phyloP scores from a whole-genome alignment of 2,329 filamentous ascomycete species.

The Zymoseptoria tritici region DNA sequence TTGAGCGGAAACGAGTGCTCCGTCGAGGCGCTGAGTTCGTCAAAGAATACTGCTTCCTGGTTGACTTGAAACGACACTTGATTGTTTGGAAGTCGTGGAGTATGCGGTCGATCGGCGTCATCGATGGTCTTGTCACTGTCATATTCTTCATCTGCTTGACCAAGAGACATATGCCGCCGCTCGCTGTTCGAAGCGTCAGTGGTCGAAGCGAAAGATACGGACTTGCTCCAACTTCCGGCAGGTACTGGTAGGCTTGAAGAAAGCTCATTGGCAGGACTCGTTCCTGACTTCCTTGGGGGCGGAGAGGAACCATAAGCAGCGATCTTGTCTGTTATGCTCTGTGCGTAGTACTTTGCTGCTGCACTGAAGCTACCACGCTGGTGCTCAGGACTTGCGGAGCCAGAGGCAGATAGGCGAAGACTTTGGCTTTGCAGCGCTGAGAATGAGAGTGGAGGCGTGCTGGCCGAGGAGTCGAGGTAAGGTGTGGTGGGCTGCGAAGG shows the following conservation, averaged over 20 bases:
- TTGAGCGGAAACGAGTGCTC: conserved; percentile 44
- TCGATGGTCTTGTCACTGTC: conserved; percentile 30
- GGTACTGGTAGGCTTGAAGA: conserved; percentile 25
- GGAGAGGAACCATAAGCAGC: conserved; percentile 27
- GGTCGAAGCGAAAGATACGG: conserved; percentile 30
- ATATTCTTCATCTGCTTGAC: conserved; percentile 24
- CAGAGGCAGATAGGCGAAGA: conserved; percentile 19
- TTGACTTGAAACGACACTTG: conserved; percentile 46
- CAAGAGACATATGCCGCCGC: conserved; percentile 25
- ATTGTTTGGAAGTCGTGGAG: conserved; percentile 25
- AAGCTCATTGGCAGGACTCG: conserved; percentile 24
- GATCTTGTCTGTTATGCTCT: conserved; percentile 29
- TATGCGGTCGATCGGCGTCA: conserved; percentile 30
- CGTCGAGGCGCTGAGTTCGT: conserved; percentile 36
- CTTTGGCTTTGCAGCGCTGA: conserved; percentile 17
- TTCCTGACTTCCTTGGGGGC: conserved; percentile 19
- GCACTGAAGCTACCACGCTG: conserved; percentile 29
- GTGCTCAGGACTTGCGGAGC: conserved; percentile 27
- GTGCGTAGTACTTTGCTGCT: conserved; percentile 28
- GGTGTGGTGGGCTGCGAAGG: conserved; percentile 26
- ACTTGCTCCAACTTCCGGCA: conserved; percentile 41
- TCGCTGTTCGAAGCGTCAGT: conserved; percentile 26
- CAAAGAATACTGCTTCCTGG: conserved; percentile 51
- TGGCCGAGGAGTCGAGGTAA: conserved; percentile 22
- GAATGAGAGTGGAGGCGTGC: conserved; percentile 23